Evolutionary conservation across 2,329 filamentous ascomycete species (phyloP), one percentile per base, ranked within the genome.

Genomic region (Fusarium phyllophilum): DNA sequence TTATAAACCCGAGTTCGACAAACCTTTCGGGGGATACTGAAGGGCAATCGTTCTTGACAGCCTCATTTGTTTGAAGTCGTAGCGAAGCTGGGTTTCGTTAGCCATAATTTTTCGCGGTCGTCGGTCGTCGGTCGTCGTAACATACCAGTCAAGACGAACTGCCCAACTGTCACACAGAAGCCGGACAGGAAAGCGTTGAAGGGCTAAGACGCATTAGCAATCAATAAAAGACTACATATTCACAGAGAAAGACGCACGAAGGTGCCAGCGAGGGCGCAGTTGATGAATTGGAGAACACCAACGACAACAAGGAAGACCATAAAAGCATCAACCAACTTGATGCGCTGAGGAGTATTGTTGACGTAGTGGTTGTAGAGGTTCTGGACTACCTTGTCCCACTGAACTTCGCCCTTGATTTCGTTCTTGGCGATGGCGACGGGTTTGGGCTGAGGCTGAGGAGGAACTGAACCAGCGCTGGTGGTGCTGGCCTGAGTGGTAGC

Each of bases 161-260:
- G 96, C 71, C 96, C 96, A 73, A 99, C 96, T 3, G 96, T 96
- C 22, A 96, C 94, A 70, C 91, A 92, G 86, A 99, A 99, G 54
- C 96, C 97, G 38, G 95, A 94, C 38, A 99, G 90, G 86, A 99
- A 99, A 74, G 97, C 96, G 83, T 99, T 99, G 88, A 99, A 99
- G 15, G 96, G 96, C 96, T 98, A 66, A 13, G 36, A n/a, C 39
- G 11, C 5, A 59, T 79, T 69, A 82, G 77, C 39, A 70, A 29
- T 26, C 14, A 15, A 29, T 42, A 5, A 20, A n/a, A 8, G n/a
- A 22, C 4, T 31, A n/a, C 12, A 36, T 10, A 38, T 13, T 9
- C 20, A 38, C 17, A 17, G 20, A 24, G 22, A 15, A 24, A 26
- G 49, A 89, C 94, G 72, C 89, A 99, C 96, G 80, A 96, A 99